A percentile compares a stretch with the other conserved stretches of the same genome.
Conservation (phyloP, 371 early-diverging fungal species). For the Scutellospora calospora region DNA sequence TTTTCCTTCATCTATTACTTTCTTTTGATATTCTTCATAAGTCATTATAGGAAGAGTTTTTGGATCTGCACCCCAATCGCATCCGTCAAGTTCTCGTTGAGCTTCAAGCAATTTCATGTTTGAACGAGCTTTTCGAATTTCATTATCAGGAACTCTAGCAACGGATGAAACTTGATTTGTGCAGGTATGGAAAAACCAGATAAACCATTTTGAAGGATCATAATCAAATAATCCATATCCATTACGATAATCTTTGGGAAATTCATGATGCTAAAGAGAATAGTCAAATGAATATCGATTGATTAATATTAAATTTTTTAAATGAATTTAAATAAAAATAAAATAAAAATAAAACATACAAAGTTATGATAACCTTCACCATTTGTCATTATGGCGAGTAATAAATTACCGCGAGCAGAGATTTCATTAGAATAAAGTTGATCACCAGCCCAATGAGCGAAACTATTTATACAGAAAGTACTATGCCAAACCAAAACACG, state of each 20-base stretch:
- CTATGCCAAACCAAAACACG: slow-evolving; percentile 86
- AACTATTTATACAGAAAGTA: slow-evolving; percentile 92
- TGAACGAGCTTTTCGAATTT: slow-evolving; percentile 84
- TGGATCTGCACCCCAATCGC: slow-evolving; percentile 78
- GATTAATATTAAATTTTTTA: too few relatives aligned
- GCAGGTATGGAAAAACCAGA: slow-evolving; percentile 56
- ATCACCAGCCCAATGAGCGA: slow-evolving; percentile 84
- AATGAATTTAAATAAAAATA: not conserved
- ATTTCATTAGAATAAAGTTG: slow-evolving; percentile 39
- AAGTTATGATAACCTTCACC: slow-evolving; percentile 91
- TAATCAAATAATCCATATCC: slow-evolving; percentile 76
- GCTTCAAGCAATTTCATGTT: slow-evolving; percentile 85
- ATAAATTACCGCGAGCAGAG: slow-evolving; percentile 35
- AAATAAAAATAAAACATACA: slow-evolving; percentile 28
- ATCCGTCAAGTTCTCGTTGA: slow-evolving; percentile 59
- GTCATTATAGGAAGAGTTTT: slow-evolving; percentile 76
- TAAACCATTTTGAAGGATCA: slow-evolving; percentile 95
- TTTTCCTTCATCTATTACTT: slow-evolving; percentile 59
- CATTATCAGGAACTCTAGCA: slow-evolving; percentile 88
- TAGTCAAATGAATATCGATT: too few relatives aligned
- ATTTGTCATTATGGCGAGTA: slow-evolving; percentile 70
- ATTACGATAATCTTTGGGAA: slow-evolving; percentile 95
- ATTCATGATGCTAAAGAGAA: slow-evolving; percentile 76
- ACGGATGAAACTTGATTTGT: slow-evolving; percentile 6
- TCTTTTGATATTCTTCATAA: slow-evolving; percentile 73